Evolutionary conservation across 208 protist species (phyloP), one percentile per base, ranked within the genome.

Genomic region (Acanthamoeba castellanii): DNA sequence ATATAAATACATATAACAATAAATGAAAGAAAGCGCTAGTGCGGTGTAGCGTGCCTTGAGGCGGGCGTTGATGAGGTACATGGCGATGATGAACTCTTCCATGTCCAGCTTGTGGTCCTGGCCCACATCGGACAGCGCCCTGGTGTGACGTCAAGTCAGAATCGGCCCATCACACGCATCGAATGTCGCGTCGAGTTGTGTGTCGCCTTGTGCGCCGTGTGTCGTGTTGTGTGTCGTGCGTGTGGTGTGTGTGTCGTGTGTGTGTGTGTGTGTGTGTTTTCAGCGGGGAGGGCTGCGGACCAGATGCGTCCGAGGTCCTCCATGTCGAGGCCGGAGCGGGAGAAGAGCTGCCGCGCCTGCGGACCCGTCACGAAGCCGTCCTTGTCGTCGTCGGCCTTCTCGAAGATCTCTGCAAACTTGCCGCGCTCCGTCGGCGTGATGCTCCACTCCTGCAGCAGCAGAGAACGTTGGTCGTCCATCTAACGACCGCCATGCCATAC

Each of bases 41-140:
- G 55, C 1, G 20, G 55, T 13, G 55, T 13, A 11, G 20, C 42
- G 81, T 27, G n/a, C 87, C 47, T 92, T 92, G 45, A 92, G 87
- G 61, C 87, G 87, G 20, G 87, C 64, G 61, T 92, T 92, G 45
- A 92, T 92, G 61, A 92, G 57, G 37, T 92, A 92, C 87, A 92
- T 92, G 32, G 87, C 87, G 64, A 92, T 92, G 55, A 74, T 55
- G 64, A 92, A 92, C 87, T 92, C 87, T 11, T 92, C 87, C 45
- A 34, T 18, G 61, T 45, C 32, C 1, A 92, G 57, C 20, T 57
- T 42, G 55, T 74, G 59, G 27, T 92, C 87, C 37, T 92, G 32
- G 25, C 70, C 47, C n/a, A 59, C n/a, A 34, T 92, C 87, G 27
- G 87, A 92, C 18, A 92, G 64, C 25, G 57, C 70, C 81, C 70